Base-by-base conservation (phyloP, 306 rosid genomes). In the Casuarina equisetifolia region DNA sequence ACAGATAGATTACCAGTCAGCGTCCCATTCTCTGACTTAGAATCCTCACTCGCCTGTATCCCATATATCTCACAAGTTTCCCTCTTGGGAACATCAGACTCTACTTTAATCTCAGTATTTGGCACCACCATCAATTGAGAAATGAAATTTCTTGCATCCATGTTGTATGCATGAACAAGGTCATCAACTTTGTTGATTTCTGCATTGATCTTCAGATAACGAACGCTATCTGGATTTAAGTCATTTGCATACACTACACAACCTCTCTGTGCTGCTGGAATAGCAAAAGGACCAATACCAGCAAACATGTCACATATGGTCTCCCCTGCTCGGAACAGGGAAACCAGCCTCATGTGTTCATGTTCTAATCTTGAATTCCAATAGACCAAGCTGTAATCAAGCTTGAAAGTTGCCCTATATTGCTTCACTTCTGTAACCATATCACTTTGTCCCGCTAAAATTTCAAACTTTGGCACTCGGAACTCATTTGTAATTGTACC, bases 301-400 rank as follows among this genome's bases (percentile, higher is more conserved):
- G 98, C 88, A 76, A 95, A 95, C 97, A 95, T 95, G 85, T 95
- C 97, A 79, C 97, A 91, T 67, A 92, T 83, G 68, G 75, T 75
- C 76, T 95, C 97, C 82, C 96, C 98, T 51, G 89, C 87, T 82
- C 50, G 82, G 81, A 95, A 95, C 84, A 84, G 80, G 54, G 98
- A 95, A 87, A 89, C 96, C 79, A 95, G 76, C 81, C 97, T 86
- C 77, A 58, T 86, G 85, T 95, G 98, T 82, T 95, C 98, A 81
- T 92, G 97, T 83, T 95, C 98, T 85, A 95, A 86, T 82, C 98
- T 92, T 52, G 98, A 92, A 87, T 92, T 95, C 98, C 98, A 95
- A 77, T 92, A 95, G 74, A 95, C 98, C 86, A 89, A 85, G 68
- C 98, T 76, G 79, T 91, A 95, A 82, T 95, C 98, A 75, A 95